Base-by-base conservation (phyloP, 2,329 filamentous ascomycete species). In the Cladosporium colombiae region DNA sequence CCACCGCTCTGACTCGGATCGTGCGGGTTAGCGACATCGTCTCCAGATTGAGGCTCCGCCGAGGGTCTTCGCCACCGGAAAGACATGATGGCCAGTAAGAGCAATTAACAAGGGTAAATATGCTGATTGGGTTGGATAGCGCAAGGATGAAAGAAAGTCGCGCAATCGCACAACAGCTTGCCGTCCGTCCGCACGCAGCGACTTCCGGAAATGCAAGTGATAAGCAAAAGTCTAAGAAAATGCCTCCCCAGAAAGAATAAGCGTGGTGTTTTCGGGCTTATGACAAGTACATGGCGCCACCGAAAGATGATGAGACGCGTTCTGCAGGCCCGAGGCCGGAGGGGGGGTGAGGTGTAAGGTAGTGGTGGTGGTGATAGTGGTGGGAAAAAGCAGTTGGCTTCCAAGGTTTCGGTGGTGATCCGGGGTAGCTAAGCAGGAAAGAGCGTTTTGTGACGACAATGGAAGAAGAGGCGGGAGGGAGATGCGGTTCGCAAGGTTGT, bases 41-140 rank as follows among this genome's bases (percentile, higher is more conserved):
- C 68, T 62, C 69, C 69, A 56, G 69, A 40, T 25, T 69, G 68
- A 46, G 68, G 67, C 11, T 46, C 55, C 66, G 65, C 49, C 23
- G 62, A n/a, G 64, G 67, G 57, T 50, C 60, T 49, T 67, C 69
- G 21, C 64, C 62, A 65, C 66, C 65, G 35, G 65, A 66, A 37
- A 62, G 64, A 31, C 68, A 57, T 61, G 65, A 49, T 53, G 66
- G 63, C 57, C 64, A 63, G 29, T 65, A 55, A 59, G 55, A 57
- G 59, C 57, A 65, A 67, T 67, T 67, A 60, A 37, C 40, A 64
- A 50, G 40, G 62, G 58, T 29, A 29, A 61, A 31, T 25, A n/a
- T 59, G 37, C 31, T 31, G 31, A 23, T 27, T 40, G 53, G 56
- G 56, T 50, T 21, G 13, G 40, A 44, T 57, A 35, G 62, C 55